Conservation (phyloP, 202 grass and related monocot genomes). For the Digitaria exilis region DNA sequence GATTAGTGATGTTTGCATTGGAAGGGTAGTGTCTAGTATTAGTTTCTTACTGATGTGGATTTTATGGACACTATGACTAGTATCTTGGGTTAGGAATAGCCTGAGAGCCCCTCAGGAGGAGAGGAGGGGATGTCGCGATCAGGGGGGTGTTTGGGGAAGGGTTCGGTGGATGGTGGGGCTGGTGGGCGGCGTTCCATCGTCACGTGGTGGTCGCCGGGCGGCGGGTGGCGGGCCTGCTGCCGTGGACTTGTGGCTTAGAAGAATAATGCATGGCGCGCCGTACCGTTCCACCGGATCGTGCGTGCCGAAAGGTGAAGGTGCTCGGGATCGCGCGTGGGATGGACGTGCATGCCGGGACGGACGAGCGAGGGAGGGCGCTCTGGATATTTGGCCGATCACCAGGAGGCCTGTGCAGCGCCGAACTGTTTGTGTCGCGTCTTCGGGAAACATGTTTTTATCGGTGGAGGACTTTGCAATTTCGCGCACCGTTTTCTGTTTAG, state of each 20-base stretch:
- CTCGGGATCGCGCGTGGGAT: background rate
- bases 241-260: constrained; percentile 21
- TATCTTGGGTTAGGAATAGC: no score
- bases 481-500: background rate
- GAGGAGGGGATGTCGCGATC: background rate
- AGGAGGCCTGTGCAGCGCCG: background rate
- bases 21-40: no score
- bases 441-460: constrained; percentile 26
- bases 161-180: constrained; percentile 45
- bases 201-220: constrained; percentile 51
- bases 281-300: constrained; percentile 39
- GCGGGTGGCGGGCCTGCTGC: constrained; percentile 45
- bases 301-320: constrained; percentile 51
- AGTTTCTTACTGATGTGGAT: no score
- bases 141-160: background rate
- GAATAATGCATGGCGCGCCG: background rate
- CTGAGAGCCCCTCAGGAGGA: no score
- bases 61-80: no score
- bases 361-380: background rate
- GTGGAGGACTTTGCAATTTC: background rate
- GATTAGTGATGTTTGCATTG: no score
- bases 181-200: constrained; percentile 50
- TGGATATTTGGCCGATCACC: constrained; percentile 30
- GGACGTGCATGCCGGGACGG: background rate
- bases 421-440: background rate